Evolutionary conservation across 2,329 filamentous ascomycete genomes (phyloP), one percentile per base, ranked within the genome.

Genomic region (Sporothrix protearum): DNA sequence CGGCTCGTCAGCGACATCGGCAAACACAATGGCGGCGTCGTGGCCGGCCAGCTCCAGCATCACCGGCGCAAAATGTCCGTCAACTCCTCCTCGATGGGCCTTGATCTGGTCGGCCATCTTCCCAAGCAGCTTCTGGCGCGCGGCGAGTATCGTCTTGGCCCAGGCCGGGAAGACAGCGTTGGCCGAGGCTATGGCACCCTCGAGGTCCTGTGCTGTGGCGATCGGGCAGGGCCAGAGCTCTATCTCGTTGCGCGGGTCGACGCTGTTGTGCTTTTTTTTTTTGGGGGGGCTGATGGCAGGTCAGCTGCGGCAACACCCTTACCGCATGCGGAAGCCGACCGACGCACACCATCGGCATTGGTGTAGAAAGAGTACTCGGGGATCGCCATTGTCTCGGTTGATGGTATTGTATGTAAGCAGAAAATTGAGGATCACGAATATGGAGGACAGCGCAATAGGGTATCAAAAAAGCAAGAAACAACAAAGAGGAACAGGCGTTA

Each of bases 1-100:
- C 6, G 49, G 49, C 51, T 67, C 49, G 39, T 39, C 39, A 67
- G 85, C 82, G 3, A 85, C 82, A 73, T 85, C 83, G 0, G 79
- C 76, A 71, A 80, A 84, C 30, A 86, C 76, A 51, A 85, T 83
- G 1, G 80, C 80, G 0, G 84, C 80, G 71, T 85, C 83, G 71
- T 86, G 86, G 22, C 85, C 85, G 19, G 69, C 72, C 83, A 80
- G 73, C 73, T 81, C 84, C 4, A 86, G 78, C 0, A 82, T 84
- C 0, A 84, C 76, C 78, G 80, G 75, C 80, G 81, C 51, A 87
- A 77, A 10, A 87, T 78, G 49, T 80, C 79, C 16, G 80, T 77
- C 47, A 88, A 79, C 67, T 84, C 81, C 0, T 82, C 79, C 6
- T 79, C 76, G n/a, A 59, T 85, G 79, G 4, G 79, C 77, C 47